Base-by-base conservation (phyloP, 805 yeast genomes). In the Dipodascus geniculatus region DNA sequence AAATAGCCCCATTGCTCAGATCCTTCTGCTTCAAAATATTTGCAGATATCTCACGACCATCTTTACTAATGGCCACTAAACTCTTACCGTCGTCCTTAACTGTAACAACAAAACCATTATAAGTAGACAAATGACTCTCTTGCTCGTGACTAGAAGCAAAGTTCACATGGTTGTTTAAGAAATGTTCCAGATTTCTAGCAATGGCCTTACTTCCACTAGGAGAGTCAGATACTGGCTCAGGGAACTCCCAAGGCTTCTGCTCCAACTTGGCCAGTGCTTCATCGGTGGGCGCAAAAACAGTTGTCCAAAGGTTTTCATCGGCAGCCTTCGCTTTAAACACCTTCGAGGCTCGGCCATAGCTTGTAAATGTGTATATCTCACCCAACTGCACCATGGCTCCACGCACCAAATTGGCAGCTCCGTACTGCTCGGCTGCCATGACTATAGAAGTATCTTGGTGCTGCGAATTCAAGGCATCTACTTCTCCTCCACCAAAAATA, bases 241-340 rank as follows among this genome's bases (percentile, higher is more conserved):
- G 95, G 66, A 83, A 87, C 63, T 83, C 83, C 96, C 95, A 88
- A 20, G 96, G 96, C 65, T 87, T 87, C 53, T 65, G 54, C 2
- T 66, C 11, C 50, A 82, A 63, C 1, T 72, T 68, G 31, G 69
- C 68, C 55, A 87, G 71, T 2, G 87, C 90, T 11, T 65, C 67
- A 62, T 87, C 80, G 1, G 80, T 71, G 4, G 96, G 96, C 2
- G 95, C 87, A 61, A 87, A 76, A 3, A 87, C 75, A 22, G 86
- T 68, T 54, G 69, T 72, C 60, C 71, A 71, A 42, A 62, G 61
- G 28, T 70, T 68, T 16, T 68, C 65, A 55, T 72, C 67, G 55
- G 76, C 80, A 57, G 84, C 75, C 57, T 75, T 73, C 19, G 62
- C 54, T 24, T 77, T 74, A 23, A 83, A 62, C 11, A 71, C 75